Conservation (phyloP, 176 grass and related monocot genomes). For the Cymbopogon citratus region DNA sequence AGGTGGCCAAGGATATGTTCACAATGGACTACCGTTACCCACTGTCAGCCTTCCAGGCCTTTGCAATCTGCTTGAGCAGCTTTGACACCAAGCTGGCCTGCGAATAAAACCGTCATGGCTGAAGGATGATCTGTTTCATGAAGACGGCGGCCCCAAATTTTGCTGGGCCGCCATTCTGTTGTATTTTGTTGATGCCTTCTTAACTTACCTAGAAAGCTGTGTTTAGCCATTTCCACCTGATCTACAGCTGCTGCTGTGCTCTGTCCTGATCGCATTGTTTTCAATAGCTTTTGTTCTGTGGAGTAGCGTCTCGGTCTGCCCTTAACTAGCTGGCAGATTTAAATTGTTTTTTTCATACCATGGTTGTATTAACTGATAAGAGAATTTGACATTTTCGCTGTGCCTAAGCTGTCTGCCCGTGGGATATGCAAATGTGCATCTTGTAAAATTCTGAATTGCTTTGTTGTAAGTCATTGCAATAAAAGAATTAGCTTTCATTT, state of each 20-base stretch:
- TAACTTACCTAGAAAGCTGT: conserved; percentile 40
- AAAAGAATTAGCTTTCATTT: neutral
- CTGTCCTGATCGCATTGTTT: conserved; percentile 1
- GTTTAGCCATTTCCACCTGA: conserved; percentile 28
- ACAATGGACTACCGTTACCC: conserved; percentile 83
- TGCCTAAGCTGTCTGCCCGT: neutral
- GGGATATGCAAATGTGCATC: neutral
- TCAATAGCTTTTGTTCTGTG: conserved; percentile 30
- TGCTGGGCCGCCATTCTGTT: conserved; percentile 29
- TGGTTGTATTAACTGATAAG: conserved; percentile 15
- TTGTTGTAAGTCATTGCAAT: neutral
- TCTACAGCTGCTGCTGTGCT: conserved; percentile 29
- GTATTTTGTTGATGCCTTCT: conserved; percentile 33
- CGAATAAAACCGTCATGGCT: conserved; percentile 31
- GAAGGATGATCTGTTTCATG: neutral
- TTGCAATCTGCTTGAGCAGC: conserved; percentile 79
- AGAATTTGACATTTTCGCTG: conserved; percentile 12
- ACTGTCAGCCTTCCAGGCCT: conserved; percentile 74
- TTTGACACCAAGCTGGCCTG: conserved; percentile 84
- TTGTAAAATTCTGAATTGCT: neutral
- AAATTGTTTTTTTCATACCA: conserved; percentile 14
- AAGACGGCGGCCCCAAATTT: conserved; percentile 20
- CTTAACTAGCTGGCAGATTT: conserved; percentile 37
- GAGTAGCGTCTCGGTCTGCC: conserved; percentile 18
- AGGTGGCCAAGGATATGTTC: conserved; percentile 79